Percentiles rank a stretch among this genome's conserved stretches.
phyloP scores from a whole-genome alignment of 2,329 filamentous ascomycete genomes.

The Elsinoe australis region DNA sequence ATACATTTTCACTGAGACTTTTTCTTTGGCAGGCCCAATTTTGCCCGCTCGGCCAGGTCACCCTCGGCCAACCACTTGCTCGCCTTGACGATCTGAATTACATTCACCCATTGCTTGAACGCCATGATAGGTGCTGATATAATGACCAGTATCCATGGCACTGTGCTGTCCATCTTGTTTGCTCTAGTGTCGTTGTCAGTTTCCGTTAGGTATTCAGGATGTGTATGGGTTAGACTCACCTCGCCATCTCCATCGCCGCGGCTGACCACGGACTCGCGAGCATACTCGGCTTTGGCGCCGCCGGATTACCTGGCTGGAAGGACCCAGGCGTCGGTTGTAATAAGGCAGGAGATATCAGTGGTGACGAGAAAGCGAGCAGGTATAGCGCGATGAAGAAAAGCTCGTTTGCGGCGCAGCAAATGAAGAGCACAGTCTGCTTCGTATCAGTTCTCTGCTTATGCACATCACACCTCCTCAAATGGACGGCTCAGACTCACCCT shows the following conservation, averaged over 20 bases:
- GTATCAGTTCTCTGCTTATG: constrained; percentile 17
- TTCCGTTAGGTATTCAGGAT: too few species aligned
- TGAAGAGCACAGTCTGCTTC: constrained; percentile 73
- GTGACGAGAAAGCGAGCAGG: constrained; percentile 92
- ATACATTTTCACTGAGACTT: constrained; percentile 11
- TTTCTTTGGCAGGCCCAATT: constrained; percentile 25
- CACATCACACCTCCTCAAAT: neutral
- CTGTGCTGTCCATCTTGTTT: constrained; percentile 62
- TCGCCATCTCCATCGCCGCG: constrained; percentile 81
- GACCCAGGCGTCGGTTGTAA: constrained; percentile 50
- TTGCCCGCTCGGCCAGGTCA: constrained; percentile 60
- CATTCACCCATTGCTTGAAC: constrained; percentile 87
- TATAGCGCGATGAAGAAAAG: constrained; percentile 97
- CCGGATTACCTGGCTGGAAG: constrained; percentile 57
- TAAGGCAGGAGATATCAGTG: constrained; percentile 77
- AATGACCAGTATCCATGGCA: constrained; percentile 72
- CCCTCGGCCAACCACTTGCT: constrained; percentile 88
- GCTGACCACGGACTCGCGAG: constrained; percentile 89
- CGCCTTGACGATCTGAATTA: constrained; percentile 88
- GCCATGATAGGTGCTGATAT: constrained; percentile 81
- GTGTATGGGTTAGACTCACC: constrained; percentile 40
- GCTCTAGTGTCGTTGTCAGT: constrained; percentile 40
- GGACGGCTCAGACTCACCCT: constrained; percentile 62
- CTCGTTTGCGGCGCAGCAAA: constrained; percentile 86
- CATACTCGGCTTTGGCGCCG: constrained; percentile 62